Conservation (phyloP, 1,139 yeast species). For the Blastobotrys illinoisensis region DNA sequence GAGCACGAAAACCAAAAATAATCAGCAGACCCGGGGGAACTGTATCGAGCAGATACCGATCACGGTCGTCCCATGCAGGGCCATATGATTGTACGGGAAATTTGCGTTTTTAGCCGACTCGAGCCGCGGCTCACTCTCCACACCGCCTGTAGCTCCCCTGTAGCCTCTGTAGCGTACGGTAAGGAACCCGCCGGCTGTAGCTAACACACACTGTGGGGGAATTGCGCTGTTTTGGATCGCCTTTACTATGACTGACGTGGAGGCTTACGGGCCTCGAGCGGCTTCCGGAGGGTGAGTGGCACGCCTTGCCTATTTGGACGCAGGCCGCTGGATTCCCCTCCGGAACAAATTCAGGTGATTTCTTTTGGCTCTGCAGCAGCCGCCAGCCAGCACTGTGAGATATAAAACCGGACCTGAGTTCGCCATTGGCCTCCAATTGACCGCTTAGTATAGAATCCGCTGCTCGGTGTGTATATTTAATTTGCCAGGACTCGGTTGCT, state of each 20-base stretch:
- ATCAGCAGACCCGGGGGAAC: too few species aligned
- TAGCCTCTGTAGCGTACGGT: neutral
- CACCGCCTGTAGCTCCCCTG: neutral
- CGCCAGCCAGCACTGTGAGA: neutral
- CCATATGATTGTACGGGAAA: too few species aligned
- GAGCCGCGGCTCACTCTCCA: neutral
- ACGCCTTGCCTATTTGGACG: neutral
- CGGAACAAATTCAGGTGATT: neutral
- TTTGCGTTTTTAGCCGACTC: neutral
- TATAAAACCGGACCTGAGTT: neutral
- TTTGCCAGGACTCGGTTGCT: too few species aligned
- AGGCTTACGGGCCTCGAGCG: neutral
- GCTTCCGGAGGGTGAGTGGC: neutral
- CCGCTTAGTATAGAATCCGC: neutral
- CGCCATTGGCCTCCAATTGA: neutral
- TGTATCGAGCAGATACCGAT: too few species aligned
- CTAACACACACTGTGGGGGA: neutral
- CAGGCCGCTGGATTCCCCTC: neutral
- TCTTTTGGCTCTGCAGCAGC: neutral
- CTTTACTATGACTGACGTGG: neutral
- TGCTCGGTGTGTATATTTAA: too few species aligned
- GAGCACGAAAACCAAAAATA: too few species aligned
- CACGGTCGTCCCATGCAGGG: too few species aligned
- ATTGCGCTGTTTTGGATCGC: neutral
- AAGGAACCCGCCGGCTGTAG: neutral